Evolutionary conservation across 768 basidiomycete species (phyloP), one percentile per base, ranked within the genome.

Genomic region (Suillus cothurnatus): DNA sequence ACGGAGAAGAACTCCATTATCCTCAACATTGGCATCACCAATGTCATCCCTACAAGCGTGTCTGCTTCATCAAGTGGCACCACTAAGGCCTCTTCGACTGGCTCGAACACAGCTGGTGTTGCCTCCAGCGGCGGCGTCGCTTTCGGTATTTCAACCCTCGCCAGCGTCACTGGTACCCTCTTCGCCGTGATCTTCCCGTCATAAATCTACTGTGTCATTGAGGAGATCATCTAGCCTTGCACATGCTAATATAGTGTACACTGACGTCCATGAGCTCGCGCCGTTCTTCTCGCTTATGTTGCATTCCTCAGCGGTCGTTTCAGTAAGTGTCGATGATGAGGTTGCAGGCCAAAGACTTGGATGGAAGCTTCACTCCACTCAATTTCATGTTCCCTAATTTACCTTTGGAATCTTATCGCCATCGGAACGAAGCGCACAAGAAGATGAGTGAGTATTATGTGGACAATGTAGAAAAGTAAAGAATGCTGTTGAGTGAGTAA

Each of bases 341-440:
- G 32, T 34, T 34, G 32, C 32, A 34, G 32, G 32, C 6, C 81
- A 86, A 87, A 60, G 95, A 94, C 73, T 84, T 99, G 70, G 97
- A 99, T 73, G 93, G 93, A 63, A 96, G 97, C 5, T 98, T 99
- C 78, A 97, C 94, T 0, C 95, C 97, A 0, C 74, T 99, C 68
- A 97, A 99, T 80, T 95, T 95, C 81, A 81, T 98, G 79, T 95
- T 99, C 83, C 93, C 95, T 49, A 93, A 92, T 74, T 80, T 99
- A 64, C 97, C 97, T 23, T 79, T 99, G 70, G 90, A 91, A 61
- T 94, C 90, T 73, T 98, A 99, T 80, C 85, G 92, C 67, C 87
- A 83, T 72, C 88, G 97, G 61, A 97, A 99, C 74, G 81, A 81
- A 50, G 97, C 97, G 1, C 96, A 99, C 68, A 85, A 86, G 78